These are phyloP conservation scores for Teunomyces kruisii DNA, from an alignment of 805 yeast genomes.

Conservation along the genomic window DNA sequence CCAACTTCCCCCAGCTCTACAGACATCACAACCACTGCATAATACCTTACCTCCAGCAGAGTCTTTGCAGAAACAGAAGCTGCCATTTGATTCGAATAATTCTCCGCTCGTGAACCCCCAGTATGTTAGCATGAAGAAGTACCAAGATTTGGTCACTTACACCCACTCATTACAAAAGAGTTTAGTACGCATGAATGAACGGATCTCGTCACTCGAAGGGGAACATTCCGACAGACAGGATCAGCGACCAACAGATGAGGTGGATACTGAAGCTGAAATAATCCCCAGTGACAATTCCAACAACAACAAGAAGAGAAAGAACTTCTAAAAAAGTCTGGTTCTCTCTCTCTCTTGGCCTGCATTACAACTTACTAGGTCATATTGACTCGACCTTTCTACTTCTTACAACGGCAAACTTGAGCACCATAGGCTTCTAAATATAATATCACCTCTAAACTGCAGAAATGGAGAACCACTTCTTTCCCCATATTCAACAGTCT, in stretches of 20 bases:
- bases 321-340: not conserved
- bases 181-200: conserved; percentile 23
- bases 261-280: not conserved
- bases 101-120: not conserved
- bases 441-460: no score
- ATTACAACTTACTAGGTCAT: no score
- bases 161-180: conserved; percentile 32
- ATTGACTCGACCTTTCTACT: no score
- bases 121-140: conserved; percentile 17
- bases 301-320: not conserved
- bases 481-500: no score
- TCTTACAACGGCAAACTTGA: no score
- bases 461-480: no score
- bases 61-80: not conserved
- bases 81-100: not conserved
- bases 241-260: not conserved
- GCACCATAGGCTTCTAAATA: no score
- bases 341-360: not conserved
- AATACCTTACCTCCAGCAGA: conserved; percentile 4
- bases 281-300: not conserved
- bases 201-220: conserved; percentile 28
- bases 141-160: conserved; percentile 35
- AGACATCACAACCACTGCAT: not conserved
- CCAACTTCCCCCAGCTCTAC: conserved; percentile 4
- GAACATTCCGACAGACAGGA: conserved; percentile 15